A percentile compares a stretch with the other conserved stretches of the same genome.
phyloP scores from a whole-genome alignment of 345 rosid genomes.

The Eucalyptus tenuipes region DNA sequence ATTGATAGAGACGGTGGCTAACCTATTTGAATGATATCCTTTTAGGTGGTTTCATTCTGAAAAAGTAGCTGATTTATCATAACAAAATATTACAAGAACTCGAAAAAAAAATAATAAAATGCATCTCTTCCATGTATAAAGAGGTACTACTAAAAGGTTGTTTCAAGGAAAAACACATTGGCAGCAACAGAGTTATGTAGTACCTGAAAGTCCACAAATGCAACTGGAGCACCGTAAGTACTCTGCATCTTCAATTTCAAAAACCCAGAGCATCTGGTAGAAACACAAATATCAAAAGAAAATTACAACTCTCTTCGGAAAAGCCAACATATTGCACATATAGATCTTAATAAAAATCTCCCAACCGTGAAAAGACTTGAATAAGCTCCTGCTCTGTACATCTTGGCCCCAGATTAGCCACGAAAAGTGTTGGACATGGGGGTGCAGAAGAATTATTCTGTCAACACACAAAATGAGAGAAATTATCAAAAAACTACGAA shows the following conservation, averaged over 20 bases:
- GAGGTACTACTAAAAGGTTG: neutral
- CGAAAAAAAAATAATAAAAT: neutral
- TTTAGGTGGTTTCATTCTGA: neutral
- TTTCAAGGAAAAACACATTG: neutral
- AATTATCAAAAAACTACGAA: neutral
- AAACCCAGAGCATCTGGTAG: slow-evolving; percentile 66
- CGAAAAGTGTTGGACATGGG: slow-evolving; percentile 89
- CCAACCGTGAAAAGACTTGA: slow-evolving; percentile 76
- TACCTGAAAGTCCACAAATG: slow-evolving; percentile 93
- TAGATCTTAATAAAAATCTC: neutral
- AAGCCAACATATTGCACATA: neutral
- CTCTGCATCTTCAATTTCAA: slow-evolving; percentile 77
- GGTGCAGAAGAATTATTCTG: slow-evolving; percentile 45
- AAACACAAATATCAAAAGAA: neutral
- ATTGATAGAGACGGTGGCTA: neutral
- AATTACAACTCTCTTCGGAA: neutral
- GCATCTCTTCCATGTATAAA: neutral
- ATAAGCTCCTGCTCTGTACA: slow-evolving; percentile 74
- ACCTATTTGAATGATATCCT: neutral
- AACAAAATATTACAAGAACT: neutral
- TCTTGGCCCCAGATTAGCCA: slow-evolving; percentile 71
- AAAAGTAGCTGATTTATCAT: neutral
- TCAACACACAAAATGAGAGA: neutral
- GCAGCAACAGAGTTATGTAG: neutral
- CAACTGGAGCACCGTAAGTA: slow-evolving; percentile 73